phyloP scores from a whole-genome alignment of 1,284 basidiomycete genomes.

The Ustilago nuda region DNA sequence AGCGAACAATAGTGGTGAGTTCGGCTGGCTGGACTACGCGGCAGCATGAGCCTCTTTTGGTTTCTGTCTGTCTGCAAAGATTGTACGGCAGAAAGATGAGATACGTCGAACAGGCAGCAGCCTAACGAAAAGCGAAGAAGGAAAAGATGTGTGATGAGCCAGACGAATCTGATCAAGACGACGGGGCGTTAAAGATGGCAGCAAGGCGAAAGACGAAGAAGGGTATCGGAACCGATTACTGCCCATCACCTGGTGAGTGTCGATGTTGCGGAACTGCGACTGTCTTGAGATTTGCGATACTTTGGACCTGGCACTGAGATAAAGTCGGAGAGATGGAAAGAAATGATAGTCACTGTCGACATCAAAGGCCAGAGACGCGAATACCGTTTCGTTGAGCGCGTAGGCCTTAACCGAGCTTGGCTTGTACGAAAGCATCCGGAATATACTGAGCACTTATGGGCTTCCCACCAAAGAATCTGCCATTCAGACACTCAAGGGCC shows the following conservation, averaged over 20 bases:
- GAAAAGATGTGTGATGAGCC: constrained; percentile 28
- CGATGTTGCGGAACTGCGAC: neutral
- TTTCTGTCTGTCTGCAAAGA: constrained; percentile 36
- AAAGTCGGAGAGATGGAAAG: neutral
- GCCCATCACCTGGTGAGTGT: too few relatives aligned
- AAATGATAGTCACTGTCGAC: neutral
- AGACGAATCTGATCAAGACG: constrained; percentile 23
- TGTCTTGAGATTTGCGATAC: constrained; percentile 6
- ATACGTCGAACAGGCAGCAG: neutral
- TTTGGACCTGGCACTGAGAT: constrained; percentile 3
- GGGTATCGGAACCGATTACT: too few relatives aligned
- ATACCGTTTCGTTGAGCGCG: neutral
- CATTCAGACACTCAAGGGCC: constrained; percentile 88
- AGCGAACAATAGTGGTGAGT: neutral
- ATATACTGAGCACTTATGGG: constrained; percentile 63
- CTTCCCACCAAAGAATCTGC: constrained; percentile 73
- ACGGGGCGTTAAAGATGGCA: neutral
- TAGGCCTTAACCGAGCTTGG: constrained; percentile 47
- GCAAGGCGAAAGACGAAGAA: too few relatives aligned
- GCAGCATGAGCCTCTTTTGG: neutral
- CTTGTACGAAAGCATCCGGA: constrained; percentile 56
- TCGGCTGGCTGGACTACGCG: neutral
- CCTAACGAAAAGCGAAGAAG: neutral
- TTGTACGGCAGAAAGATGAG: constrained; percentile 12
- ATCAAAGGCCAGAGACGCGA: neutral